These are phyloP conservation scores for Plasmodium gonderi DNA, from an alignment of 169 alveolate genomes.

Conservation along the genomic window DNA sequence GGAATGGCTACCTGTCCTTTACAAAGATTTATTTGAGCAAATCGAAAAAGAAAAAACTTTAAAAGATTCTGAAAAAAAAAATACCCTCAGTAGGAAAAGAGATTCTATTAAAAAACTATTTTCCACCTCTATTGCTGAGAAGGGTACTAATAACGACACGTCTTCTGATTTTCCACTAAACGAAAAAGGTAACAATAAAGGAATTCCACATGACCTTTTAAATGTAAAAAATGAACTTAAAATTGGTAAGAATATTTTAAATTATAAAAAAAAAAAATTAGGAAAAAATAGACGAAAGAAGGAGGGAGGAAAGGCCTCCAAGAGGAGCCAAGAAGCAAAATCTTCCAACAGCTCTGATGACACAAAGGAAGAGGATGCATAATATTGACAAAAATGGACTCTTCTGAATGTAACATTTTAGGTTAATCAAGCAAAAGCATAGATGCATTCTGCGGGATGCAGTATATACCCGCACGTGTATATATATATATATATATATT, in stretches of 20 bases:
- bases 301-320: background rate
- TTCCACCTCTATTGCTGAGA: background rate
- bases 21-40: constrained; percentile 79
- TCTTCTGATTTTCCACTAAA: background rate
- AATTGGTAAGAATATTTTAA: constrained; percentile 29
- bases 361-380: background rate
- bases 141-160: background rate
- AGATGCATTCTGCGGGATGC: no score
- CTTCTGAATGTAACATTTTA: background rate
- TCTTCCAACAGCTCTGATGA: background rate
- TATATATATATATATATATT: no score
- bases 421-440: no score
- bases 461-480: no score
- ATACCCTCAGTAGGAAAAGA: constrained; percentile 13
- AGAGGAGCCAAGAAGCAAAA: background rate
- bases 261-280: constrained; percentile 33
- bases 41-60: constrained; percentile 35
- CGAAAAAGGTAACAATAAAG: background rate
- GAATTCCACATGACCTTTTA: background rate
- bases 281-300: constrained; percentile 22
- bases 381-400: background rate
- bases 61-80: background rate
- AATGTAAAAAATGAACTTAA: constrained; percentile 29
- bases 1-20: constrained; percentile 86
- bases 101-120: constrained; percentile 38